Evolutionary conservation across 768 basidiomycete species (phyloP), one percentile per base, ranked within the genome.

Genomic region (Albatrellus ellisii): DNA sequence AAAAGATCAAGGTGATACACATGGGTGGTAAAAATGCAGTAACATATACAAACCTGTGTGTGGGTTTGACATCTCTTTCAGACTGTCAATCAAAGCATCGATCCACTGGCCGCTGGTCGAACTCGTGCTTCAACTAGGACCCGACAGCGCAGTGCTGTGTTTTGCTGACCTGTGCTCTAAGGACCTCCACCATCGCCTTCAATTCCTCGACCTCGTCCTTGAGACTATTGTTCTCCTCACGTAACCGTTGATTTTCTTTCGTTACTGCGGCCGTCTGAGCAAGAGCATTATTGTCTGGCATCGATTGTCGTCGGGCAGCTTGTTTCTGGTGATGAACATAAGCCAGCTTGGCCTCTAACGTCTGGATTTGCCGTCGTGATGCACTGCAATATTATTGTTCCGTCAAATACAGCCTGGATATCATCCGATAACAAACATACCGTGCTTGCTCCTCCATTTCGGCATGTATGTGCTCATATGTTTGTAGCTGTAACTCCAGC

Each of bases 121-220:
- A 8, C 45, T 38, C 12, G 69, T 58, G 50, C 70, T 70, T 29
- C 63, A 57, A 40, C 68, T 63, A 4, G 70, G 65, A 41, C 73
- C 70, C 38, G 67, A 67, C 17, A 74, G 55, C 36, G 68, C 50
- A 3, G 64, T 65, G 4, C 55, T n/a, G 61, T 36, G 61, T 59
- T 7, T 74, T 74, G 41, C 63, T 70, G 36, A 70, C 59, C 50
- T 76, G 72, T 36, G 65, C 69, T 49, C 72, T 79, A 52, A 85
- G 56, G 17, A 75, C 52, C 51, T 86, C 81, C 9, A 86, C 65
- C 68, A 80, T 83, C 18, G 74, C 78, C 44, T 68, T 68, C 59
- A 86, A 57, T 51, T 84, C 81, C 46, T 85, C 73, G 29, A 72
- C 58, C 47, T 75, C 73, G 18, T 76, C 72, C 31, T 60, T 55